phyloP scores from a whole-genome alignment of 768 basidiomycete species.

The Russula vinacea region DNA sequence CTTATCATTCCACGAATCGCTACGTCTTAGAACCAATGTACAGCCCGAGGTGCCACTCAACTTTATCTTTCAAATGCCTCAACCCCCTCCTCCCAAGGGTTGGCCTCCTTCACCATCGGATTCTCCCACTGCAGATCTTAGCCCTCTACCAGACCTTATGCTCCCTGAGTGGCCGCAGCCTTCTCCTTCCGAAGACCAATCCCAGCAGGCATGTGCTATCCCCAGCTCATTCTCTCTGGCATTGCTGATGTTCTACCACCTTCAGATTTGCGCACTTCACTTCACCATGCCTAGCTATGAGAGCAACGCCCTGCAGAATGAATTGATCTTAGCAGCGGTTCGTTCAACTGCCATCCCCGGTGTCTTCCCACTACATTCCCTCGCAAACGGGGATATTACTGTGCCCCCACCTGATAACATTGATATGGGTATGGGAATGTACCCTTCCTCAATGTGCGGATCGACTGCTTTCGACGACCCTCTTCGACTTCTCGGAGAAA shows the following conservation, averaged over 20 bases:
- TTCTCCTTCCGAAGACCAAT: not conserved
- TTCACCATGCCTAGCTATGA: slow-evolving; percentile 12
- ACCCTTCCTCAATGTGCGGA: slow-evolving; percentile 8
- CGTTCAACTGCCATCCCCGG: not conserved
- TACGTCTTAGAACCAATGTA: not conserved
- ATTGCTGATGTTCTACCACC: slow-evolving; percentile 1
- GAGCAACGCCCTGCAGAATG: not conserved
- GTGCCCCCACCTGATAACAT: slow-evolving; percentile 17
- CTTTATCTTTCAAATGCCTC: not conserved
- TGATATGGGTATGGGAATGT: slow-evolving; percentile 15
- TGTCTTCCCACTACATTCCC: not conserved
- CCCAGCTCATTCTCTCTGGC: not conserved
- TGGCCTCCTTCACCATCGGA: slow-evolving; percentile 11
- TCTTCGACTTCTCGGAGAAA: slow-evolving; percentile 3
- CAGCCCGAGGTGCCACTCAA: not conserved
- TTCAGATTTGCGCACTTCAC: slow-evolving; percentile 5
- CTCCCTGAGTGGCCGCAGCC: slow-evolving; percentile 5
- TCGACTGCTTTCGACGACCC: slow-evolving; percentile 6
- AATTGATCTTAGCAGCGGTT: not conserved
- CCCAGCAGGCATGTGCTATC: slow-evolving; percentile 9
- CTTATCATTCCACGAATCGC: not conserved
- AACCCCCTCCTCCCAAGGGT: not conserved
- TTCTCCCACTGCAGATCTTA: not conserved
- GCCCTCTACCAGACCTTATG: slow-evolving; percentile 2
- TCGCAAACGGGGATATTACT: slow-evolving; percentile 1